Conservation (phyloP, 2,329 filamentous ascomycete genomes). For the Diplodia mutila region DNA sequence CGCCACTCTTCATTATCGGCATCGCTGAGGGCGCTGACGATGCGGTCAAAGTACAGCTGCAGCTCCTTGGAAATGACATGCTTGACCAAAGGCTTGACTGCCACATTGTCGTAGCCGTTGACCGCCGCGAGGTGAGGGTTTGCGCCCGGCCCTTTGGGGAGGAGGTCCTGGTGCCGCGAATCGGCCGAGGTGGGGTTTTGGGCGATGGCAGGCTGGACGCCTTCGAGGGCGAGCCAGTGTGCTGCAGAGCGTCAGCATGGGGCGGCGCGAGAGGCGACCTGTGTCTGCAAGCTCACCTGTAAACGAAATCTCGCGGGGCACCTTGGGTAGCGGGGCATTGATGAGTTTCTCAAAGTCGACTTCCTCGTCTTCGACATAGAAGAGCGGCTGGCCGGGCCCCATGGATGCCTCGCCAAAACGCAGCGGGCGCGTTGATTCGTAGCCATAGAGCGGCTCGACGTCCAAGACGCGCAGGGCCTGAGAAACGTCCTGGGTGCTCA, state of each 20-base stretch:
- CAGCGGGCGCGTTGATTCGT: constrained; percentile 87
- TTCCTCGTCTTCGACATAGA: constrained; percentile 98
- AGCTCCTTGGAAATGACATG: constrained; percentile 96
- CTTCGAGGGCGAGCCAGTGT: constrained; percentile 97
- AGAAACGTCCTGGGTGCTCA: constrained; percentile 87
- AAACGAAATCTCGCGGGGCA: constrained; percentile 89
- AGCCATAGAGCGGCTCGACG: constrained; percentile 93
- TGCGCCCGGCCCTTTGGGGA: constrained; percentile 86
- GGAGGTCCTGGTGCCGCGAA: constrained; percentile 78
- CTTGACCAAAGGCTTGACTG: constrained; percentile 89
- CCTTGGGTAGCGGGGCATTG: constrained; percentile 92
- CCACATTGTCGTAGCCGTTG: constrained; percentile 79
- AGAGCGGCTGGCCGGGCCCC: constrained; percentile 90
- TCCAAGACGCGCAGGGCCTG: constrained; percentile 85
- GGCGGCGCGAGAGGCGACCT: not conserved
- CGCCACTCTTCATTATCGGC: constrained; percentile 86
- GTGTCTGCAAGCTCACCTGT: constrained; percentile 64
- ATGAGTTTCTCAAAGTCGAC: constrained; percentile 99
- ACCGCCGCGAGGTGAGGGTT: constrained; percentile 84
- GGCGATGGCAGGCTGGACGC: constrained; percentile 92
- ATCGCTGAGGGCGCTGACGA: constrained; percentile 85
- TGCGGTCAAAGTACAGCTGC: constrained; percentile 95
- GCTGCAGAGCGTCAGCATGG: constrained; percentile 55
- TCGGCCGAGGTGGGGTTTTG: constrained; percentile 92
- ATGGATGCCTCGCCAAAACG: constrained; percentile 92